Percentiles rank a stretch among this genome's conserved stretches.
Evolutionary conservation across 192 early-diverging fungal species (phyloP).

Genomic region (Spizellomyces sp.): DNA sequence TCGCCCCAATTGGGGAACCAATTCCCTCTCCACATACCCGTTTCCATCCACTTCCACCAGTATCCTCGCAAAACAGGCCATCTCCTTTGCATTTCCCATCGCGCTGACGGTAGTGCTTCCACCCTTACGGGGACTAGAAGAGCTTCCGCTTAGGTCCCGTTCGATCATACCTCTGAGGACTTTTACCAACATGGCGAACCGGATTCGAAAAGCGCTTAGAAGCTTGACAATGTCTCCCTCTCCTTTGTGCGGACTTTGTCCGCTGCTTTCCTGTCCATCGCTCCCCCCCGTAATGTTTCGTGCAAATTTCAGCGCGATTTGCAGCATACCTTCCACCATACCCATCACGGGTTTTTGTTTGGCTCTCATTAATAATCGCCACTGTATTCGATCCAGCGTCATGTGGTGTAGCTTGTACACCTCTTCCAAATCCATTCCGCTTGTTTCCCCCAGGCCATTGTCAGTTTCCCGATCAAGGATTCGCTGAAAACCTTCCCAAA

Average conservation of each 20-base stretch:
- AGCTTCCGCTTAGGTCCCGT: background rate
- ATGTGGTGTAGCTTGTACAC: slow-evolving; percentile 8
- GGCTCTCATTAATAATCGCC: slow-evolving; percentile 9
- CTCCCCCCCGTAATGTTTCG: background rate
- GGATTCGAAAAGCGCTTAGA: slow-evolving; percentile 10
- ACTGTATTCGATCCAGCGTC: slow-evolving; percentile 15
- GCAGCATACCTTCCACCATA: slow-evolving; percentile 29
- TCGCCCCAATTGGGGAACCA: background rate
- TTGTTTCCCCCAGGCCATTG: background rate
- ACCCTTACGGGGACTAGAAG: too few species aligned
- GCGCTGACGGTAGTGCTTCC: background rate
- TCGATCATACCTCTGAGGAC: slow-evolving; percentile 21
- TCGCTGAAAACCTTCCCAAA: slow-evolving; percentile 8
- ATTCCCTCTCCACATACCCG: slow-evolving; percentile 8
- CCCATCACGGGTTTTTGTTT: slow-evolving; percentile 23
- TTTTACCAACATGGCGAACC: slow-evolving; percentile 22
- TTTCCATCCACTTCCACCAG: slow-evolving; percentile 18
- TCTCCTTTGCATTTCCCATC: background rate
- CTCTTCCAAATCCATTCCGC: background rate
- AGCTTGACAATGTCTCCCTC: background rate
- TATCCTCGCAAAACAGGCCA: background rate
- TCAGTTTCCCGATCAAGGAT: background rate
- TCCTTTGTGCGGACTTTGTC: background rate
- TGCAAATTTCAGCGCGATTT: slow-evolving; percentile 3
- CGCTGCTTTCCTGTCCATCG: background rate